Conservation (phyloP, 371 early-diverging fungal genomes). For the Mortierella sp. region DNA sequence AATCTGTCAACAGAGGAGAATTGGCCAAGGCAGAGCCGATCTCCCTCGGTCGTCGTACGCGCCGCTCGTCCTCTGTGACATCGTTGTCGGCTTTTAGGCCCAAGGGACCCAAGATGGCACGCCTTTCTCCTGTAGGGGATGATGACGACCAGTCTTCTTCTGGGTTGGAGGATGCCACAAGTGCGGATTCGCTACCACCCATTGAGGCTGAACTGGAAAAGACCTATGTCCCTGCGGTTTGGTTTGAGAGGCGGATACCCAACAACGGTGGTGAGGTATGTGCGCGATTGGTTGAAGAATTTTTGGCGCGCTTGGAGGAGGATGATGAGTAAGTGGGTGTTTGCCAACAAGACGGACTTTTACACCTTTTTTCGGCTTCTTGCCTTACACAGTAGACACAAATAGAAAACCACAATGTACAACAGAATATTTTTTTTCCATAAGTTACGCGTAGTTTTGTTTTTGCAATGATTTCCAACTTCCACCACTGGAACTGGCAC, state of each 20-base stretch:
- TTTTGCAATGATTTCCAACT: background rate
- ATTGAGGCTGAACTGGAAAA: slow-evolving; percentile 7
- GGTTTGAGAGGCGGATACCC: slow-evolving; percentile 57
- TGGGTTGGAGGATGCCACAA: no score
- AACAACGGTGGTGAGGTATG: slow-evolving; percentile 73
- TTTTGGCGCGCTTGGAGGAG: slow-evolving; percentile 62
- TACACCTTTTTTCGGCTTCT: background rate
- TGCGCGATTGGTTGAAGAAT: slow-evolving; percentile 61
- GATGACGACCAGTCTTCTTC: background rate
- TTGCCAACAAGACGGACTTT: background rate
- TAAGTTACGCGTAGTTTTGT: background rate
- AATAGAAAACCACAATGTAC: background rate
- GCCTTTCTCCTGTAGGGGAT: background rate
- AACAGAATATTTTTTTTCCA: background rate
- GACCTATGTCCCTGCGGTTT: slow-evolving; percentile 5
- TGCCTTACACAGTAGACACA: background rate
- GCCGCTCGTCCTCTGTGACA: slow-evolving; percentile 25
- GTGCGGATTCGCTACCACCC: background rate
- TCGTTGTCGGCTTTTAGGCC: slow-evolving; percentile 26
- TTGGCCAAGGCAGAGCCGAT: slow-evolving; percentile 9
- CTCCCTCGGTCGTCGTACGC: slow-evolving; percentile 18
- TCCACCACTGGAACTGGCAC: background rate
- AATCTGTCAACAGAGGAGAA: background rate
- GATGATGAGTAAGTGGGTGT: background rate
- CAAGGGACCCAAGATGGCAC: slow-evolving; percentile 32